Evolutionary conservation across 23 red algal genomes (phyloP).

Genomic region (Gracilaria domingensis): DNA sequence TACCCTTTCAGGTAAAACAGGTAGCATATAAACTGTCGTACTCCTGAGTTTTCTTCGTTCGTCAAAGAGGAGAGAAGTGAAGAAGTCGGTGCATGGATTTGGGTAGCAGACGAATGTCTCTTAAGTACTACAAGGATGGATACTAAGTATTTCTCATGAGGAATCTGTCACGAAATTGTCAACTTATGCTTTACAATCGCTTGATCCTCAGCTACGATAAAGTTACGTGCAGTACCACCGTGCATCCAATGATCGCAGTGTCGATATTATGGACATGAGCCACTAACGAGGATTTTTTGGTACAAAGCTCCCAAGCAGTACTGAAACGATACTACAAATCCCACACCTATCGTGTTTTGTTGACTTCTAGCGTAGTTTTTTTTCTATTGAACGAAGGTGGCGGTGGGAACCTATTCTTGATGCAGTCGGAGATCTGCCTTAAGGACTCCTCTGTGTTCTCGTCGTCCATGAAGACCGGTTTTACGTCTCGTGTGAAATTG

Average conservation of each 20-base stretch:
- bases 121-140: neutral
- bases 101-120: neutral
- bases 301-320: neutral
- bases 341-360: neutral
- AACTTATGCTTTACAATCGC: neutral
- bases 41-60: neutral
- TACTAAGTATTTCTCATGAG: neutral
- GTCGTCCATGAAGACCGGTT: neutral
- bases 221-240: neutral
- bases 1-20: constrained; percentile 3
- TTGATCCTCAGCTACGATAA: neutral
- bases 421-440: neutral
- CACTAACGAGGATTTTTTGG: neutral
- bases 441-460: constrained; percentile 32
- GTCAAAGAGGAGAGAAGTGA: neutral
- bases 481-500: constrained; percentile 36
- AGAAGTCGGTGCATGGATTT: neutral
- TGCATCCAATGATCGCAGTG: neutral
- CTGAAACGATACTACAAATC: neutral
- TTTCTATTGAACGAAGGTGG: neutral
- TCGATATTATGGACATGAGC: neutral
- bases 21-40: constrained; percentile 9
- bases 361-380: neutral
- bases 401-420: neutral
- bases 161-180: neutral